Evolutionary conservation across 345 rosid species (phyloP).

Genomic region (Acer yangbiense): DNA sequence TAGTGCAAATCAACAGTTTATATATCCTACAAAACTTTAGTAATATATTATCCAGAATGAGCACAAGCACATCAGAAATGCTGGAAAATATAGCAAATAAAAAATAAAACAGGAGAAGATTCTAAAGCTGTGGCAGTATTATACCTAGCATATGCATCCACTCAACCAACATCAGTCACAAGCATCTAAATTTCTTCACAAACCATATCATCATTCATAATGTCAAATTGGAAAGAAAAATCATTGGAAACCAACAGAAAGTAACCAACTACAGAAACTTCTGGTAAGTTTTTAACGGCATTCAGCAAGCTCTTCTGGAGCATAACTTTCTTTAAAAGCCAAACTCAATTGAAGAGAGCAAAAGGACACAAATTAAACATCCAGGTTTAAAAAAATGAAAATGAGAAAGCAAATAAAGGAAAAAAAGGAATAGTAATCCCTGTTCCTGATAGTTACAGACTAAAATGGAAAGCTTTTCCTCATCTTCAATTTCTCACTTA

Average conservation of each 20-base stretch:
- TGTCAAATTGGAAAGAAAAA: neutral
- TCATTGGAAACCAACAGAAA: neutral
- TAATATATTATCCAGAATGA: neutral
- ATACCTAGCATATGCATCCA: neutral
- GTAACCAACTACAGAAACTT: neutral
- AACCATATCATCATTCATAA: neutral
- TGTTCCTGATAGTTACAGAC: neutral
- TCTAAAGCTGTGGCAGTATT: neutral
- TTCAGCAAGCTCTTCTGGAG: neutral
- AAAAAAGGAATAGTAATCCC: neutral
- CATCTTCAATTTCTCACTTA: neutral
- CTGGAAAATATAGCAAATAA: neutral
- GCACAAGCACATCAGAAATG: neutral
- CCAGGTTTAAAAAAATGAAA: neutral
- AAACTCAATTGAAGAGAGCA: neutral
- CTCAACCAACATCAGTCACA: neutral
- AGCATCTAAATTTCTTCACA: neutral
- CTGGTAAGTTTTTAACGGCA: neutral
- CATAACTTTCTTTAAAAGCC: neutral
- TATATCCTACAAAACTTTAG: neutral
- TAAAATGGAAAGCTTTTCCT: neutral
- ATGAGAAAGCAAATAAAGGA: neutral
- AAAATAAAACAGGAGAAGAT: neutral
- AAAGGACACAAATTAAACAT: neutral
- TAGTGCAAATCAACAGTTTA: neutral